Percentiles rank a stretch among this genome's conserved stretches.
phyloP scores from a whole-genome alignment of 2,329 filamentous ascomycete species.

The Fusarium zealandicum region DNA sequence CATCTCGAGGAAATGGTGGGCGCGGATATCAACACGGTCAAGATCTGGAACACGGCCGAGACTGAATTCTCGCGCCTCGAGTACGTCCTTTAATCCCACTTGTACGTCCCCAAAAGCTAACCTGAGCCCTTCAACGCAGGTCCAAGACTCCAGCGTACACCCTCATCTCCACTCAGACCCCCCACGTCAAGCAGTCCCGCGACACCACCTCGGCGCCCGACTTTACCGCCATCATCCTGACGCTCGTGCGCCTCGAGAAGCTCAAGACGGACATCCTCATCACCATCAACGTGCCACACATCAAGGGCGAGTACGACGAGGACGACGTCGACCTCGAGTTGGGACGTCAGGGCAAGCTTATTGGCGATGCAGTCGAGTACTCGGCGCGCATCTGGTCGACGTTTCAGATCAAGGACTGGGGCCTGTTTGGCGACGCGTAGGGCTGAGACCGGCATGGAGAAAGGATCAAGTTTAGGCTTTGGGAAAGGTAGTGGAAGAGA shows the following conservation, averaged over 20 bases:
- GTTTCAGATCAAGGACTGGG: slow-evolving; percentile 83
- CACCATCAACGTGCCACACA: slow-evolving; percentile 87
- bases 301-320: slow-evolving; percentile 75
- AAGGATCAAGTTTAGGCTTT: neutral
- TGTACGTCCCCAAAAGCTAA: slow-evolving; percentile 19
- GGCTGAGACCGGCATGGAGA: neutral
- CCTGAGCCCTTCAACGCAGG: slow-evolving; percentile 25
- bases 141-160: slow-evolving; percentile 68
- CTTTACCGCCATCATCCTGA: slow-evolving; percentile 79
- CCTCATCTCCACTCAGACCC: slow-evolving; percentile 70
- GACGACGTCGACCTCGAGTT: slow-evolving; percentile 73
- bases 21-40: slow-evolving; percentile 67
- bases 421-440: slow-evolving; percentile 63
- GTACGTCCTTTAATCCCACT: slow-evolving; percentile 46
- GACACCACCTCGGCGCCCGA: slow-evolving; percentile 55
- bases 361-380: slow-evolving; percentile 73
- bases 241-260: slow-evolving; percentile 77
- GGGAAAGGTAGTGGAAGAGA: neutral
- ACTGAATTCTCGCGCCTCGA: slow-evolving; percentile 64
- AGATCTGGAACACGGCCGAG: slow-evolving; percentile 71
- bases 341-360: slow-evolving; percentile 70
- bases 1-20: slow-evolving; percentile 75
- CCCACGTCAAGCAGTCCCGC: slow-evolving; percentile 46
- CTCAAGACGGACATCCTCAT: slow-evolving; percentile 83
- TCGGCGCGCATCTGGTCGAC: slow-evolving; percentile 72